Percentiles rank a stretch among this genome's conserved stretches.
These are phyloP conservation scores for Parascedosporium putredinis DNA, from an alignment of 2,329 filamentous ascomycete genomes.

Conservation along the genomic window DNA sequence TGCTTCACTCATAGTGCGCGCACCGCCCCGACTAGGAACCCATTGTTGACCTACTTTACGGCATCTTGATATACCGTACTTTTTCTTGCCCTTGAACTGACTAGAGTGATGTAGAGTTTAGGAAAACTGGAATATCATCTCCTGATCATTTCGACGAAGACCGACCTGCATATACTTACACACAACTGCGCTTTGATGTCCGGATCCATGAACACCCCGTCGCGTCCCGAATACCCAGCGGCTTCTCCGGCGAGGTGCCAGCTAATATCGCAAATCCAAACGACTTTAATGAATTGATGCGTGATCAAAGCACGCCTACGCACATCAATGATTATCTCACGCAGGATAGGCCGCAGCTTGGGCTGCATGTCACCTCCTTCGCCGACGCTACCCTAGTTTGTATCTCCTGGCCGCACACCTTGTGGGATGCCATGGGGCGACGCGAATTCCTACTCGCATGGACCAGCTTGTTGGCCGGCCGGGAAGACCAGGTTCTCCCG, in stretches of 20 bases:
- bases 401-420: slow-evolving; percentile 34
- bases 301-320: slow-evolving; percentile 4
- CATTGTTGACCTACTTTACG: too few relatives aligned
- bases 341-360: slow-evolving; percentile 32
- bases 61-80: neutral
- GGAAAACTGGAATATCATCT: slow-evolving; percentile 23
- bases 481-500: slow-evolving; percentile 29
- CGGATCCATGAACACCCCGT: slow-evolving; percentile 29
- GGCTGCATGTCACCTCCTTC: slow-evolving; percentile 37
- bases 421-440: slow-evolving; percentile 35
- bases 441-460: slow-evolving; percentile 32
- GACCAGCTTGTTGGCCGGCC: slow-evolving; percentile 32
- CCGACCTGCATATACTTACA: slow-evolving; percentile 29
- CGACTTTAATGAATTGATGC: neutral
- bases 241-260: neutral
- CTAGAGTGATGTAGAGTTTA: slow-evolving; percentile 9
- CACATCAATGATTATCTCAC: slow-evolving; percentile 28
- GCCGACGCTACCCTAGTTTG: slow-evolving; percentile 37
- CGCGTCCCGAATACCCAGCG: slow-evolving; percentile 14
- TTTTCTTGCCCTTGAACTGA: neutral
- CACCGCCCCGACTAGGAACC: too few relatives aligned
- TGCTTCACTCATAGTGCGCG: too few relatives aligned
- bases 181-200: slow-evolving; percentile 24
- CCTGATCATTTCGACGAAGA: slow-evolving; percentile 19
- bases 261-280: neutral